Percentiles rank a stretch among this genome's conserved stretches.
These are phyloP conservation scores for Voacanga thouarsii DNA, from an alignment of 257 asterid genomes.

Conservation along the genomic window DNA sequence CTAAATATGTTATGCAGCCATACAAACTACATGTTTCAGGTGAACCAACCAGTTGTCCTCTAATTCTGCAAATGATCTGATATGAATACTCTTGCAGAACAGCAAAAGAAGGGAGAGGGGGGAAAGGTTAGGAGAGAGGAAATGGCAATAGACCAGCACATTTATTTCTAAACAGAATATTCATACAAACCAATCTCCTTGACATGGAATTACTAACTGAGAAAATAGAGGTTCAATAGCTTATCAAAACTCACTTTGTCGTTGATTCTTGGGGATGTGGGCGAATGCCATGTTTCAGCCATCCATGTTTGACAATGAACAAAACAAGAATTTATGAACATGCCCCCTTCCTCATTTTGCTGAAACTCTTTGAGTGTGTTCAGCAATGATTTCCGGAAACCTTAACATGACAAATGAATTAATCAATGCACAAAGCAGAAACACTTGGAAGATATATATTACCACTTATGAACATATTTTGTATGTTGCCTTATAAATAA, in stretches of 20 bases:
- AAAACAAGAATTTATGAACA: conserved; percentile 84
- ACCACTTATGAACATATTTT: not conserved
- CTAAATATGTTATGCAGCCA: not conserved
- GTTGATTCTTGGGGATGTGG: conserved; percentile 79
- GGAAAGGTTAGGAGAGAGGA: not conserved
- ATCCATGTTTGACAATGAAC: conserved; percentile 86
- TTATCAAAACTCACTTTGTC: conserved; percentile 46
- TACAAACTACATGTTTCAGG: not conserved
- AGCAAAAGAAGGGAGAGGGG: not conserved
- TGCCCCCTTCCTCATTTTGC: conserved; percentile 51
- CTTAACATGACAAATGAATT: conserved; percentile 39
- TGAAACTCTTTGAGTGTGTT: conserved; percentile 45
- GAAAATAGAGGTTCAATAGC: not conserved
- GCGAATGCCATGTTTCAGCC: conserved; percentile 84
- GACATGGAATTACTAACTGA: not conserved
- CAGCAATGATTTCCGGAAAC: conserved; percentile 68
- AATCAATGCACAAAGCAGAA: conserved; percentile 7
- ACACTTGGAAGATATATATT: not conserved
- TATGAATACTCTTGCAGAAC: not conserved
- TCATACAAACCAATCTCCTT: not conserved
- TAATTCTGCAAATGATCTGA: not conserved
- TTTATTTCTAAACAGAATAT: not conserved
- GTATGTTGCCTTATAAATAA: not conserved
- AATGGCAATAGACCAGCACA: not conserved
- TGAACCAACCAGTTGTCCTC: not conserved